Evolutionary conservation across 2,329 filamentous ascomycete species (phyloP), one percentile per base, ranked within the genome.

Genomic region (Rhinocladiella similis): DNA sequence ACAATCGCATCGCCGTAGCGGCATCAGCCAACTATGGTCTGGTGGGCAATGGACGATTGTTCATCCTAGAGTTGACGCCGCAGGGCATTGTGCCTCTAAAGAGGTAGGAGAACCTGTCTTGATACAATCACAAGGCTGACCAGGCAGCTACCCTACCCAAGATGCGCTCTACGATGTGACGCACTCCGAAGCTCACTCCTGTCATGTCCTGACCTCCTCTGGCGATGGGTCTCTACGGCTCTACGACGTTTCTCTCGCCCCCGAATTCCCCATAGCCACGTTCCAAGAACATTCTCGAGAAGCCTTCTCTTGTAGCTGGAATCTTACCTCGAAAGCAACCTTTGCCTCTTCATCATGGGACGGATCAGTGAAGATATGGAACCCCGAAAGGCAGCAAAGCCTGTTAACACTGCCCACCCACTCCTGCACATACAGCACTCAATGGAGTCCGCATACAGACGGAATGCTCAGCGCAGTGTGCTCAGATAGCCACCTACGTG

Each of bases 111-210:
- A 41, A 22, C 13, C 27, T 35, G 38, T 48, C 16, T 62, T 10
- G 5, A 22, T 18, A 7, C 27, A 18, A 7, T 36, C 13, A 54
- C 43, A 29, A 35, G 47, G 49, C 49, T 54, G 47, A 54, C 29
- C 22, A 16, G 4, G 47, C 64, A 93, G 89, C 70, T 99, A 93
- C 77, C 93, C 97, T 69, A 99, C 94, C 10, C 95, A 97, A 77
- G 94, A 99, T 73, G 90, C 92, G 43, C 87, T 97, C 63, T 99
- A 96, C 74, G 94, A 99, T 75, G 80, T 94, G 51, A 84, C 92
- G 22, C 97, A 94, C 91, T 96, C 91, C 16, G 94, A 99, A 77
- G 84, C 91, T 65, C 92, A 99, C 77, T 93, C 97, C 77, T 96
- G 94, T 74, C 94, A 99, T 76, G 79, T 97, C 50, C 82, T 96